A percentile compares a stretch with the other conserved stretches of the same genome.
Conservation (phyloP, 2,329 filamentous ascomycete genomes). For the Alternaria panax region DNA sequence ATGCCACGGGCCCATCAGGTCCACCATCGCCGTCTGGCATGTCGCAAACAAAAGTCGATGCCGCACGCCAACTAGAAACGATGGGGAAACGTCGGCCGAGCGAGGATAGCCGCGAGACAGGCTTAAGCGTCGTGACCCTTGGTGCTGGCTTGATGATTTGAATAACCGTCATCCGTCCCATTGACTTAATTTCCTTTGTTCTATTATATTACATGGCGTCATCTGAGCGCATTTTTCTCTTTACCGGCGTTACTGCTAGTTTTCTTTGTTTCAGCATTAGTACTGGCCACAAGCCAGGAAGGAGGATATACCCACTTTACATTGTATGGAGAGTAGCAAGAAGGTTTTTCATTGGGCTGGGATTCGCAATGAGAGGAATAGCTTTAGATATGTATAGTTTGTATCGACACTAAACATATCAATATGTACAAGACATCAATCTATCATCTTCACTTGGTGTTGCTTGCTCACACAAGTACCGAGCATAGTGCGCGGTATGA, state of each 20-base stretch:
- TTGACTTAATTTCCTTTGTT: not conserved
- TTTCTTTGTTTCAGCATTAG: not conserved
- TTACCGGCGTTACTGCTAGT: not conserved
- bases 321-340: constrained; percentile 9
- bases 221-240: not conserved
- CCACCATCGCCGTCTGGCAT: constrained; percentile 38
- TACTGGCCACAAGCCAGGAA: not conserved
- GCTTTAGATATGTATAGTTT: not conserved
- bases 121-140: constrained; percentile 29
- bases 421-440: not conserved
- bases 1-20: constrained; percentile 28
- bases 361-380: not conserved
- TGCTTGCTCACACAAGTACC: rapidly evolving
- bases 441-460: not conserved
- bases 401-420: not conserved
- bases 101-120: constrained; percentile 28
- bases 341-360: not conserved
- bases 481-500: not conserved
- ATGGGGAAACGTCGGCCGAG: constrained; percentile 34
- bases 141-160: constrained; percentile 35
- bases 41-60: constrained; percentile 35
- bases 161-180: not conserved
- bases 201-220: not conserved
- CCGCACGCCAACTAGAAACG: constrained; percentile 23
- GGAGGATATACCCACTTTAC: constrained; percentile 13